Evolutionary conservation across 352 stramenopile species (phyloP).

Genomic region (Pythium brassicae): DNA sequence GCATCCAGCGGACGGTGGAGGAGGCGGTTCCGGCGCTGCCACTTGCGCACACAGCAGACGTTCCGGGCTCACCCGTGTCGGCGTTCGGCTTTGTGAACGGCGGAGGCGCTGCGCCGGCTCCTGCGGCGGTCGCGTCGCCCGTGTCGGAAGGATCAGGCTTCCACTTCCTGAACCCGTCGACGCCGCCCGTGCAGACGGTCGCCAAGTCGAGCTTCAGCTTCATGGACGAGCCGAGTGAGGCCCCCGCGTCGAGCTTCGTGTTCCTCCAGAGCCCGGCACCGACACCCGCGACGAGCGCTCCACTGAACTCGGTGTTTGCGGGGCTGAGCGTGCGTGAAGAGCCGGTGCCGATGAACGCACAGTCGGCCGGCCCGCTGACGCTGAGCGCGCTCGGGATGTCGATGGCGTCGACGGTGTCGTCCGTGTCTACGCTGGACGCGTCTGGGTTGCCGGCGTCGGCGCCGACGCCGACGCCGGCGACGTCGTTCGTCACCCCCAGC

Average conservation of each 20-base stretch:
- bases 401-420: conserved; percentile 20
- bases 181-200: conserved; percentile 10
- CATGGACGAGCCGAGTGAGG: conserved; percentile 18
- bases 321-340: conserved; percentile 42
- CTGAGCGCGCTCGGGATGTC: conserved; percentile 35
- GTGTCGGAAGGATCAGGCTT: conserved; percentile 26
- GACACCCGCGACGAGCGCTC: conserved; percentile 9
- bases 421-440: conserved; percentile 7
- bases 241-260: conserved; percentile 27
- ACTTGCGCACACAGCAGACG: background rate
- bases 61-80: conserved; percentile 25
- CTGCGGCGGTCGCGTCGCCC: background rate
- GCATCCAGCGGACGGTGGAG: conserved; percentile 52
- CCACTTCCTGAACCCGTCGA: conserved; percentile 36
- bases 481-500: background rate
- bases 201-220: conserved; percentile 36
- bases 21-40: conserved; percentile 8
- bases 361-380: conserved; percentile 35
- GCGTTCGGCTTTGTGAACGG: conserved; percentile 54
- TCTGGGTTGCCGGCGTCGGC: conserved; percentile 3
- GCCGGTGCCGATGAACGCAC: conserved; percentile 21
- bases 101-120: conserved; percentile 12
- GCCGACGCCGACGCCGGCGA: conserved; percentile 13
- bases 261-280: conserved; percentile 19
- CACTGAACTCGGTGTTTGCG: conserved; percentile 43